phyloP scores from a whole-genome alignment of 176 grass and related monocot species.

The Eleusine coracana region DNA sequence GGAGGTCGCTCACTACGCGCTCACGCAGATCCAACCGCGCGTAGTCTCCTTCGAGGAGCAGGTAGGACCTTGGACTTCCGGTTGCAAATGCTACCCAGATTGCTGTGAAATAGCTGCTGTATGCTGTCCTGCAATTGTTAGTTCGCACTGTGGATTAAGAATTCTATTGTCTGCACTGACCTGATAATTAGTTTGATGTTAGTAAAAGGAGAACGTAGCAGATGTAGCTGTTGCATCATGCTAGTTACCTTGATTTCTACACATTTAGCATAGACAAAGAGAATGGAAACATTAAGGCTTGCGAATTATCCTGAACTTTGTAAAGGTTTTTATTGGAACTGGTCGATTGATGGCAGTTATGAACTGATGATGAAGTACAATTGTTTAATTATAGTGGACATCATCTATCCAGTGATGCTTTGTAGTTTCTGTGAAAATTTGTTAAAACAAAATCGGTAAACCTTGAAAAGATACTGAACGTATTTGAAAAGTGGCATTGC shows the following conservation, averaged over 20 bases:
- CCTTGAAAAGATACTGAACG: neutral
- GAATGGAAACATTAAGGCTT: neutral
- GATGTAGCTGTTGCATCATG: neutral
- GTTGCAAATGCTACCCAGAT: neutral
- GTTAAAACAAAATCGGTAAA: neutral
- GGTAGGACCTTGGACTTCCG: conserved; percentile 47
- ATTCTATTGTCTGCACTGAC: neutral
- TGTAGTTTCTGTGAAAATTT: neutral
- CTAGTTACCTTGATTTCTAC: neutral
- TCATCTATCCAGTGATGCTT: neutral
- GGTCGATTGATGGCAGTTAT: neutral
- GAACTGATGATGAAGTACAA: neutral
- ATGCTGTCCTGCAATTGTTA: no score
- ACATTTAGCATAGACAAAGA: neutral
- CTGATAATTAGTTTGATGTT: neutral
- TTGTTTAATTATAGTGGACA: neutral
- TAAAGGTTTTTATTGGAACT: no score
- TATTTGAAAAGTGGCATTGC: neutral
- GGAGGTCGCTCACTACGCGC: conserved; percentile 89
- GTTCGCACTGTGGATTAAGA: neutral
- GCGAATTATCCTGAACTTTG: neutral
- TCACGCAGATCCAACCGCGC: conserved; percentile 94
- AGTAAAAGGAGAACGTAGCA: neutral
- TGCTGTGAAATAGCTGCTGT: neutral
- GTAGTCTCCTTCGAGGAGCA: conserved; percentile 98